phyloP scores from a whole-genome alignment of 805 yeast genomes.

The Myxozyma vanderwaltii region DNA sequence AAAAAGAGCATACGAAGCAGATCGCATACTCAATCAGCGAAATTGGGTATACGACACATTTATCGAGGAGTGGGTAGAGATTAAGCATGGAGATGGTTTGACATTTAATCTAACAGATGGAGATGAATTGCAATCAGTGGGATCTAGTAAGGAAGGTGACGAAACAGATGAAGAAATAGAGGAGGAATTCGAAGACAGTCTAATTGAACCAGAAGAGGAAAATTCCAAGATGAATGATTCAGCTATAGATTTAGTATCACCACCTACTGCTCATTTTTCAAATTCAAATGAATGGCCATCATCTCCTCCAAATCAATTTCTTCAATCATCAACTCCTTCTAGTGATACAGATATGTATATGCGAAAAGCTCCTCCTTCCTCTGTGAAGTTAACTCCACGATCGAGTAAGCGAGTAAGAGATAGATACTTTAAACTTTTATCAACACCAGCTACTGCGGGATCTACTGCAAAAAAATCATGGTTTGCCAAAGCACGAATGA shows the following conservation, averaged over 20 bases:
- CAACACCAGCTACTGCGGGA: constrained; percentile 19
- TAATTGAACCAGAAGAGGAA: not conserved
- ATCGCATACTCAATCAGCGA: constrained; percentile 3
- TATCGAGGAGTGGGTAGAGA: constrained; percentile 29
- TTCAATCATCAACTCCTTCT: not conserved
- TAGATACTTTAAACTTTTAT: constrained; percentile 18
- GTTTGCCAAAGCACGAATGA: not conserved
- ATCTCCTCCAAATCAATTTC: not conserved
- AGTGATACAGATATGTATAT: not conserved
- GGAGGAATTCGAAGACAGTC: not conserved
- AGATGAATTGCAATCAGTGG: not conserved
- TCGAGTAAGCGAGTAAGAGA: constrained; percentile 11
- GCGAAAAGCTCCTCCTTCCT: constrained; percentile 11
- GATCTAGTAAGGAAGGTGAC: not conserved
- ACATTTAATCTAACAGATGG: not conserved
- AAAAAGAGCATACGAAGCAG: constrained; percentile 12
- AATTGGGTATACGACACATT: constrained; percentile 25
- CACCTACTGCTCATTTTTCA: not conserved
- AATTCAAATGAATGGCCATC: not conserved
- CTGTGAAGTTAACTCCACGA: constrained; percentile 20
- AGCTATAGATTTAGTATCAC: not conserved
- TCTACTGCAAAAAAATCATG: not conserved
- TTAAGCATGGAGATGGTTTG: not conserved
- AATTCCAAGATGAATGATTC: not conserved
- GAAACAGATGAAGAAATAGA: not conserved